Evolutionary conservation across 768 basidiomycete species (phyloP), one percentile per base, ranked within the genome.

Genomic region (Boletellus ananas): DNA sequence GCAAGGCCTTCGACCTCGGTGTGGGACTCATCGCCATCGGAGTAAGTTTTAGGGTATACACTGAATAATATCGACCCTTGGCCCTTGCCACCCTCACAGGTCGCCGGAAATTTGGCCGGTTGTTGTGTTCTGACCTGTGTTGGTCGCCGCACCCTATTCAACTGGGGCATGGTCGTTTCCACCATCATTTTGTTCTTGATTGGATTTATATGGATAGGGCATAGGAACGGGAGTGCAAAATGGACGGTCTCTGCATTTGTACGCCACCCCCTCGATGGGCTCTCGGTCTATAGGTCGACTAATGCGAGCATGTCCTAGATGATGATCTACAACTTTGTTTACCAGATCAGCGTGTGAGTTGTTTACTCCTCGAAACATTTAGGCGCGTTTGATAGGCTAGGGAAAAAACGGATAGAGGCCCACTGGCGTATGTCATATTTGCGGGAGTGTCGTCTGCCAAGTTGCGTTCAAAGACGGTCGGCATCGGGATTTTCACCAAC

Each of bases 1-100:
- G 36, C 45, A 60, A 63, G 1, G 67, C 70, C 1, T 71, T 71
- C 45, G 56, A 68, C 47, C 63, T 71, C 4, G 66, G 67, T 9
- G 34, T 65, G 20, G 63, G 65, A 5, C 46, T 65, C 29, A 60
- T 53, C 0, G 65, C 62, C n/a, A 60, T 67, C 6, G 64, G 64
- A 2, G 64, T 67, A 31, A 38, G 48, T 47, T 42, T 0, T 6
- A 0, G 34, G 4, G 27, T 17, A 18, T 34, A 1, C 11, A 35
- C 17, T 4, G 9, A 12, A 0, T 18, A 38, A 33, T 10, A 1
- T 18, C 25, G 21, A 3, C 1, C 13, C 34, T 46, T 18, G 23
- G 51, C 18, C 2, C 31, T n/a, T n/a, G 23, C 23, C 5, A 23
- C 23, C 6, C 6, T 34, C 10, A 18, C 16, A 65, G 63, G 45